Conservation (phyloP, 768 basidiomycete species). For the Suillus subluteus region DNA sequence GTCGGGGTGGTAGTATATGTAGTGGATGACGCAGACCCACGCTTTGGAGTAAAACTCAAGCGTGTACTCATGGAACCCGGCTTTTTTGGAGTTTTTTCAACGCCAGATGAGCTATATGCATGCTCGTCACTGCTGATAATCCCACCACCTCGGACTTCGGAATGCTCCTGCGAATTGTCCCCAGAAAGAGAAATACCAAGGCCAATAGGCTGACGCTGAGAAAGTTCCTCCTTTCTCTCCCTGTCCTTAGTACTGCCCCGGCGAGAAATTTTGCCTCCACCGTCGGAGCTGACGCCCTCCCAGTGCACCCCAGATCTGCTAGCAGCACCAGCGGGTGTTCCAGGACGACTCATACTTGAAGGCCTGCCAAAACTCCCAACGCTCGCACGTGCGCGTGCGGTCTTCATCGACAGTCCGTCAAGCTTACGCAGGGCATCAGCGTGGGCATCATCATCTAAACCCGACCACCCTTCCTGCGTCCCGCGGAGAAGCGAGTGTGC, state of each 20-base stretch:
- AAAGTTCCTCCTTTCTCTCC: conserved; percentile 44
- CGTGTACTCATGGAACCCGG: conserved; percentile 56
- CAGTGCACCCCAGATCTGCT: conserved; percentile 57
- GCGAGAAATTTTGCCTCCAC: conserved; percentile 38
- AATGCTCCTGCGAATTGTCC: conserved; percentile 40
- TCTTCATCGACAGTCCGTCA: conserved; percentile 83
- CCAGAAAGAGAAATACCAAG: conserved; percentile 42
- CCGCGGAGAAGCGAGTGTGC: conserved; percentile 86
- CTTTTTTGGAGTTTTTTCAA: conserved; percentile 75
- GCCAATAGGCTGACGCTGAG: conserved; percentile 24
- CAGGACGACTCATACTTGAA: conserved; percentile 68
- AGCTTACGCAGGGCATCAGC: conserved; percentile 91
- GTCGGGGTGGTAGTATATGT: conserved; percentile 79
- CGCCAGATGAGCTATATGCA: conserved; percentile 41
- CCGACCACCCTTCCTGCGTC: conserved; percentile 89
- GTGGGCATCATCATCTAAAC: conserved; percentile 85
- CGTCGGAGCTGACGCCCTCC: conserved; percentile 62
- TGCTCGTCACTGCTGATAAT: conserved; percentile 64
- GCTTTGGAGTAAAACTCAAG: conserved; percentile 81
- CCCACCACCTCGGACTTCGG: conserved; percentile 46
- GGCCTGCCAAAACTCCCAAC: conserved; percentile 72
- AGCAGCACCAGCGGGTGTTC: conserved; percentile 70
- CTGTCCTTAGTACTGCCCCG: conserved; percentile 45
- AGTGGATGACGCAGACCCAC: conserved; percentile 88
- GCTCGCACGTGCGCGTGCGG: conserved; percentile 76